Evolutionary conservation across 371 early-diverging fungal species (phyloP).

Genomic region (Mortierella sp.): DNA sequence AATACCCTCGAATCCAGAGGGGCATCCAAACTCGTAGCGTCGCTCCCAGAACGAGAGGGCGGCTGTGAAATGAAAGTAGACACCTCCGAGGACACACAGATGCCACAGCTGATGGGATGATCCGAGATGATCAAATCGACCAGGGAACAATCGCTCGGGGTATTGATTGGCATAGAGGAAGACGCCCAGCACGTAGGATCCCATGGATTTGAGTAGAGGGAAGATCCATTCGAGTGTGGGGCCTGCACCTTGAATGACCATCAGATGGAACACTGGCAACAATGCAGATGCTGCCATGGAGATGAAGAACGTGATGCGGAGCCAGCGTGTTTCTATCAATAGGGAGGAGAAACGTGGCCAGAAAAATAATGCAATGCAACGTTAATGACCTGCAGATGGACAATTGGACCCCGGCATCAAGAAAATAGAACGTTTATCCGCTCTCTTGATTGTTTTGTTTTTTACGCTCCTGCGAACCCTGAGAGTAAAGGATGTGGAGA

Average conservation of each 20-base stretch:
- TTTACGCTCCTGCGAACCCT: too few species aligned
- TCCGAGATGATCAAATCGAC: constrained; percentile 76
- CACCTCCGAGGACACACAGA: constrained; percentile 74
- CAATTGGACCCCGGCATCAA: too few species aligned
- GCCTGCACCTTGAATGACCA: constrained; percentile 57
- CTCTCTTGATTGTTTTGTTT: too few species aligned
- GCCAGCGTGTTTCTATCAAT: constrained; percentile 52
- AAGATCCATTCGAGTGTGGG: constrained; percentile 59
- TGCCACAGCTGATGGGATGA: constrained; percentile 89
- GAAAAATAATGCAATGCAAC: too few species aligned
- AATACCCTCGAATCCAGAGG: constrained; percentile 49
- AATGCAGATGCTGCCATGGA: constrained; percentile 70
- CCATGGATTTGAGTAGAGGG: constrained; percentile 61
- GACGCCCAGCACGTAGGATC: constrained; percentile 68
- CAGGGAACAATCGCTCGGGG: constrained; percentile 82
- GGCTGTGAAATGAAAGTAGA: constrained; percentile 72
- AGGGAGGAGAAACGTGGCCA: not conserved
- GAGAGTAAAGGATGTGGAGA: too few species aligned
- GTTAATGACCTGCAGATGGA: too few species aligned
- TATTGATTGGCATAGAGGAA: constrained; percentile 74
- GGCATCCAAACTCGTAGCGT: constrained; percentile 63
- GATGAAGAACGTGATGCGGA: constrained; percentile 71
- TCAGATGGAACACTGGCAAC: constrained; percentile 67
- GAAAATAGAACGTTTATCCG: too few species aligned
- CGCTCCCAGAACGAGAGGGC: constrained; percentile 63